Evolutionary conservation across 75 land plant genomes (phyloP), one percentile per base, ranked within the genome.

Genomic region (Picea sitchensis): DNA sequence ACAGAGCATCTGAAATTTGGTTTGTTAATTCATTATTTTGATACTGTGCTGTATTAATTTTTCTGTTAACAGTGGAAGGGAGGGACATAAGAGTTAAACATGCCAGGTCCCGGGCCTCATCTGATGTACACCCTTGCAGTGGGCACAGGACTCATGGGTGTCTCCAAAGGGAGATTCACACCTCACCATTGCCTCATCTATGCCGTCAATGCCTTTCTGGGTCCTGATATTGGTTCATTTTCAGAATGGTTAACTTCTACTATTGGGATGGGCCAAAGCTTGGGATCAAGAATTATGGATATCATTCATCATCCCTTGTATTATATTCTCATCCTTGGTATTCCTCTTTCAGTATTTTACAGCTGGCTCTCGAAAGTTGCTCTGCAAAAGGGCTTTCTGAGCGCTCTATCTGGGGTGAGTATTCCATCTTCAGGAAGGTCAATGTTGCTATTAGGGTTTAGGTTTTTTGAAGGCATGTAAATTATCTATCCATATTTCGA

Each of bases 101-200:
- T 92, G 94, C 94, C 94, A 71, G 94, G 94, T 4, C 94, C 94
- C 0, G 94, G 94, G 12, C 89, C 94, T n/a, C 94, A 92, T 88
- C 77, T 86, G 85, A 82, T 88, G 82, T 92, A 91, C 89, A 86
- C 93, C 13, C 83, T 91, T 77, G 80, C 82, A 5, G 73, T 83
- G 12, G 91, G 93, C 26, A 58, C 85, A 64, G 93, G 75, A 5
- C 85, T 92, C 20, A 82, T 82, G 72, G 58, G 59, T 59, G 14
- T 87, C 32, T 78, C 93, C 30, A 71, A 68, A 32, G 93, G 91
- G 44, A 56, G 87, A 11, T 92, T 92, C 87, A 75, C 83, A 47
- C 90, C 94, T 2, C 94, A 92, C 76, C 94, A 92, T 85, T 84
- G 89, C 59, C 80, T 92, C 73, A 61, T 81, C 67, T 92, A 92